A percentile compares a stretch with the other conserved stretches of the same genome.
phyloP scores from a whole-genome alignment of 2,329 filamentous ascomycete species.

The Metarhizium anisopliae region DNA sequence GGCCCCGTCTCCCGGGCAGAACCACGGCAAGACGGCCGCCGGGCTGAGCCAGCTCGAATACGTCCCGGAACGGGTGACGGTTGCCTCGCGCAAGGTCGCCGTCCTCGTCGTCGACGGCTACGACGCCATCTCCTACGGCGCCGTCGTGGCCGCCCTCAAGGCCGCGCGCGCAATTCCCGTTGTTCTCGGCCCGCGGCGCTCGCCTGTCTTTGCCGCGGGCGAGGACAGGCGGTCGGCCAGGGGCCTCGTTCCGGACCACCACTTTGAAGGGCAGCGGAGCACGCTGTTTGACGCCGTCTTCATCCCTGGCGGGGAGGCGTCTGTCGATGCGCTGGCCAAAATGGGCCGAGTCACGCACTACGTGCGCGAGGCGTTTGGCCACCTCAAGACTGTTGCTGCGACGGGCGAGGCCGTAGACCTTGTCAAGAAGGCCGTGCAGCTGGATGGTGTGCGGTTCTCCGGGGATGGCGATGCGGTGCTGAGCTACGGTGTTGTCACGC shows the following conservation, averaged over 20 bases:
- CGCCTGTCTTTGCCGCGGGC: constrained; percentile 53
- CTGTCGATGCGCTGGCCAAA: constrained; percentile 53
- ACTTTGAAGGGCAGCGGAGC: constrained; percentile 70
- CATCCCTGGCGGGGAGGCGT: constrained; percentile 61
- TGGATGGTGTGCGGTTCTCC: constrained; percentile 34
- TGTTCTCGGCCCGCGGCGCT: constrained; percentile 62
- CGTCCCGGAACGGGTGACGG: constrained; percentile 52
- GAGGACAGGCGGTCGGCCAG: constrained; percentile 41
- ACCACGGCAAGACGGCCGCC: constrained; percentile 56
- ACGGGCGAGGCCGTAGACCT: constrained; percentile 63
- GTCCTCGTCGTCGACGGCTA: constrained; percentile 74
- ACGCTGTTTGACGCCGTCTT: constrained; percentile 77
- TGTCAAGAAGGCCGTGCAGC: constrained; percentile 38
- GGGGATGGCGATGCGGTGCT: constrained; percentile 41
- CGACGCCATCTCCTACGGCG: constrained; percentile 55
- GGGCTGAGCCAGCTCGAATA: constrained; percentile 63
- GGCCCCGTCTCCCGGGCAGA: constrained; percentile 44
- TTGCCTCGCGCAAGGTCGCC: constrained; percentile 62
- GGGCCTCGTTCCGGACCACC: constrained; percentile 61
- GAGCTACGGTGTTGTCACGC: constrained; percentile 71
- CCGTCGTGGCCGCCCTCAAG: constrained; percentile 53
- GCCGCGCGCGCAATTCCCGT: constrained; percentile 58
- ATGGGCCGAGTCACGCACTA: constrained; percentile 69
- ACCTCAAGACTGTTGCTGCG: constrained; percentile 70
- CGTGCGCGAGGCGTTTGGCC: constrained; percentile 72